Conservation (phyloP, 148 eudicot genomes). For the Rheum nobile region DNA sequence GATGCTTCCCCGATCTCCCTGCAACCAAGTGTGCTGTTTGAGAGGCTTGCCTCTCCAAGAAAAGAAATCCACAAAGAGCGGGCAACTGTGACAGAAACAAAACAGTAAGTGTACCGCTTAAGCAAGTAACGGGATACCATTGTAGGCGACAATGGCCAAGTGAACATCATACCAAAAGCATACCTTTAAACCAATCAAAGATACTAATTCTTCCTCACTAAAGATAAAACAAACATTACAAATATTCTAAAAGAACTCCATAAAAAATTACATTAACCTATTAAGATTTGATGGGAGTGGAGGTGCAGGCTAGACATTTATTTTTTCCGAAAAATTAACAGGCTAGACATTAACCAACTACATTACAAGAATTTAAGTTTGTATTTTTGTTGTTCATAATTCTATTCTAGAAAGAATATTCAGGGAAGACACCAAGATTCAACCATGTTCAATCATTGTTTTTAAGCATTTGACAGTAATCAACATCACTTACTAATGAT, state of each 20-base stretch:
- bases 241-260: neutral
- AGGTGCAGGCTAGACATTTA: neutral
- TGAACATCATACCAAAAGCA: neutral
- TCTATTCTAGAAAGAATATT: neutral
- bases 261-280: neutral
- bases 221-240: neutral
- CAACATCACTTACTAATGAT: neutral
- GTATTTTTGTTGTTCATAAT: neutral
- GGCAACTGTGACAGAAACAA: conserved; percentile 42
- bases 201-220: neutral
- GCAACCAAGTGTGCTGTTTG: conserved; percentile 84
- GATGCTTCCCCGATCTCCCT: conserved; percentile 93
- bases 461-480: neutral
- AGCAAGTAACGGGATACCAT: neutral
- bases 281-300: neutral
- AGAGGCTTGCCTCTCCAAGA: conserved; percentile 64
- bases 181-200: neutral
- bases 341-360: neutral
- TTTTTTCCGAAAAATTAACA: neutral
- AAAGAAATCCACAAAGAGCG: conserved; percentile 75
- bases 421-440: neutral
- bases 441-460: neutral
- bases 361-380: neutral
- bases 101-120: neutral
- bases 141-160: neutral